Evolutionary conservation across 179 eudicot species (phyloP).

Genomic region (Drosera spatulata): DNA sequence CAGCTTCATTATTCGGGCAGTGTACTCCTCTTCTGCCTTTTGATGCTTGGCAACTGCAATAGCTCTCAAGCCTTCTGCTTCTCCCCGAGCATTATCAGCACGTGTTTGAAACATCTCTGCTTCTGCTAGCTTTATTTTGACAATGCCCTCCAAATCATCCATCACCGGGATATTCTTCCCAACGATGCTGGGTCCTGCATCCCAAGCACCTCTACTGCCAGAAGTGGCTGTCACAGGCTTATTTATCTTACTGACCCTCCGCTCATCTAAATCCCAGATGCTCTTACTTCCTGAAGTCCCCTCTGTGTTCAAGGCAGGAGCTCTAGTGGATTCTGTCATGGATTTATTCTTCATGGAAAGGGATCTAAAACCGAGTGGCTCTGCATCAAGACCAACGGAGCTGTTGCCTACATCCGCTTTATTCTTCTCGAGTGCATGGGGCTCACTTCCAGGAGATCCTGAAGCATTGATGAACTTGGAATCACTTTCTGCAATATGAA

Average conservation of each 20-base stretch:
- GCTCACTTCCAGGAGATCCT: constrained; percentile 36
- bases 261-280: constrained; percentile 24
- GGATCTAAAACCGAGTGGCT: constrained; percentile 44
- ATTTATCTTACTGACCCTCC: constrained; percentile 3
- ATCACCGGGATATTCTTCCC: constrained; percentile 25
- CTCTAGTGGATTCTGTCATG: constrained; percentile 23
- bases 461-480: constrained; percentile 30
- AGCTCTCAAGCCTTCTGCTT: constrained; percentile 75
- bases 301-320: constrained; percentile 28
- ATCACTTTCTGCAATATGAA: constrained; percentile 38
- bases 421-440: constrained; percentile 24
- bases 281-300: constrained; percentile 28
- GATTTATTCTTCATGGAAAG: constrained; percentile 27
- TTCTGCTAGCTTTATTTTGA: constrained; percentile 80
- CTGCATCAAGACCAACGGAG: constrained; percentile 29
- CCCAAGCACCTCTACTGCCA: constrained; percentile 21
- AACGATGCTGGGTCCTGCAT: constrained; percentile 24
- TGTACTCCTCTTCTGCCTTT: constrained; percentile 69
- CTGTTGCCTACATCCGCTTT: constrained; percentile 26
- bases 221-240: too few species aligned
- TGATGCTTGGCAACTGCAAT: constrained; percentile 53
- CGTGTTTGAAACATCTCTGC: constrained; percentile 84
- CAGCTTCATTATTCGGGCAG: constrained; percentile 43
- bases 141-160: constrained; percentile 76
- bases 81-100: constrained; percentile 92